Evolutionary conservation across 2,329 filamentous ascomycete genomes (phyloP), one percentile per base, ranked within the genome.

Genomic region (Corniculantispora saksenae): DNA sequence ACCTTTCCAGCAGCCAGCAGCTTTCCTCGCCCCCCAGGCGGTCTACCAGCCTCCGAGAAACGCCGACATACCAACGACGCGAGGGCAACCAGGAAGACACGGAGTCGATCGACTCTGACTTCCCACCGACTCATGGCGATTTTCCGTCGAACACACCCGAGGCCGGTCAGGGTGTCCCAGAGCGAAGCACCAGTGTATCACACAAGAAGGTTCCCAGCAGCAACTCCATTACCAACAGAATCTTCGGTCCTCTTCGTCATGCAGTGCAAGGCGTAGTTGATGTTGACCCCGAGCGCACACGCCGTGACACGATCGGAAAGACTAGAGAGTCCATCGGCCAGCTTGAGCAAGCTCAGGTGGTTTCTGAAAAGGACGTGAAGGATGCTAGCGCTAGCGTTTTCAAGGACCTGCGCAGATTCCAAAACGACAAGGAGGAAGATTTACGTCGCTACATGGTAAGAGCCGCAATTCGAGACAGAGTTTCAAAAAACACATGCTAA

Each of bases 251-350:
- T 13, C 90, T 99, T 67, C 96, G 92, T 63, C 94, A 99, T 78
- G 95, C 95, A 0, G 93, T 98, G 40, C 93, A 98, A 73, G 95
- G 95, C 4, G 94, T 98, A 72, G 94, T 95, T 1, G 95, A 99
- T 75, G 92, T 96, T 50, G 95, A 99, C 74, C 95, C 95, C 0
- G 95, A 99, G 79, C 86, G 94, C 68, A 97, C 94, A 51, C 86
- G 95, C 61, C 86, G 95, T 62, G 95, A 99, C 76, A 91, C 93
- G 68, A 97, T 99, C 70, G 94, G 94, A 47, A 98, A 97, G 83
- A 99, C 95, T 1, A 89, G 90, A 69, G 95, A 99, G 79, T 92
- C 89, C 65, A 88, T 99, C 67, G 85, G 79, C 54, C 86, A 97
- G 81, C 84, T 99, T 61, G 94, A 98, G 78, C 93, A 97, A 81